These are phyloP conservation scores for Fusarium hainanense DNA, from an alignment of 2,329 filamentous ascomycete genomes.

Conservation along the genomic window DNA sequence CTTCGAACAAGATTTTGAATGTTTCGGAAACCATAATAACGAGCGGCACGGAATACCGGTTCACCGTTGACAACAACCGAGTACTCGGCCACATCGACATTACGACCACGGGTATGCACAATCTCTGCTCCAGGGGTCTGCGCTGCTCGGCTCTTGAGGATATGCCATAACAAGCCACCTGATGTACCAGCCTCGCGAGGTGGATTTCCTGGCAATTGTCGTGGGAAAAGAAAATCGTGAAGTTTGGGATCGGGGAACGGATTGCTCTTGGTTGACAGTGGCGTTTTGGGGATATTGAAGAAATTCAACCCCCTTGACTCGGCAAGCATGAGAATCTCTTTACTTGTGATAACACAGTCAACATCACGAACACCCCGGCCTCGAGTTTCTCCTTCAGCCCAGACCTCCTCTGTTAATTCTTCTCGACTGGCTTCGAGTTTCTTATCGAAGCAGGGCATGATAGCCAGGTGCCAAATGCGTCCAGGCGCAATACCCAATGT, in stretches of 20 bases:
- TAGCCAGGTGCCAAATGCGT: constrained; percentile 90
- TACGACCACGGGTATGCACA: constrained; percentile 79
- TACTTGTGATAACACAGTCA: constrained; percentile 97
- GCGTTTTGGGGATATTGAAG: constrained; percentile 72
- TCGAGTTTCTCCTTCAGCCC: constrained; percentile 65
- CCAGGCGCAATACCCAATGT: constrained; percentile 77
- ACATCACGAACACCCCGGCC: constrained; percentile 80
- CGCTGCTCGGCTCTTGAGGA: constrained; percentile 79
- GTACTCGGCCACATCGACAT: constrained; percentile 92
- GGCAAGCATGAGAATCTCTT: constrained; percentile 91
- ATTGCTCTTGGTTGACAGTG: constrained; percentile 57
- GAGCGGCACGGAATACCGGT: constrained; percentile 79
- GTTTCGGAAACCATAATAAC: constrained; percentile 97
- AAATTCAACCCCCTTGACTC: constrained; percentile 83
- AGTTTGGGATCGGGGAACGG: constrained; percentile 80
- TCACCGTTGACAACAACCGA: constrained; percentile 69
- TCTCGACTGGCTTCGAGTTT: constrained; percentile 95
- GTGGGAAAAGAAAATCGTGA: constrained; percentile 78
- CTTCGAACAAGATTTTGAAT: constrained; percentile 97
- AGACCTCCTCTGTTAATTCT: constrained; percentile 85
- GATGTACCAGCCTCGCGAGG: constrained; percentile 77
- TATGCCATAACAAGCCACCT: constrained; percentile 88
- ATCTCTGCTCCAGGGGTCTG: constrained; percentile 78
- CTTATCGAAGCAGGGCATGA: constrained; percentile 99
- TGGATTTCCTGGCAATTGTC: constrained; percentile 55